Evolutionary conservation across 1,139 yeast species (phyloP).

Genomic region (Candida gigantensis): DNA sequence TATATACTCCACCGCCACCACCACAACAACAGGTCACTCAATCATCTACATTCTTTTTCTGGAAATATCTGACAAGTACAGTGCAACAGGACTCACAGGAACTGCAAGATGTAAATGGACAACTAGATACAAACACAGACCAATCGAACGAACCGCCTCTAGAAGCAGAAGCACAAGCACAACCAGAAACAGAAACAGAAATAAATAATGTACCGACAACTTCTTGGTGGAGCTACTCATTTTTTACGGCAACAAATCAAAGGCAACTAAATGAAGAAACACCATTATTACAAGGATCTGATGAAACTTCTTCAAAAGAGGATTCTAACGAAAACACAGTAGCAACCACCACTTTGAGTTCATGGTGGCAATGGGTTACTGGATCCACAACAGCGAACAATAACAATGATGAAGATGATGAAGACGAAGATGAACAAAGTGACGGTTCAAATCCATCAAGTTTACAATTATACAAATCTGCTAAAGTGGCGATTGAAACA

Average conservation of each 20-base stretch:
- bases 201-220: too few species aligned
- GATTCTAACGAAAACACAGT: not conserved
- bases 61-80: constrained; percentile 4
- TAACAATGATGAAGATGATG: constrained; percentile 20
- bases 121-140: not conserved
- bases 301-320: not conserved
- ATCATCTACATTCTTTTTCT: constrained; percentile 3
- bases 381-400: constrained; percentile 15
- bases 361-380: constrained; percentile 23
- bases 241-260: too few species aligned
- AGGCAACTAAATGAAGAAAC: too few species aligned
- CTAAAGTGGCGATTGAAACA: constrained; percentile 38
- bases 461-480: constrained; percentile 33
- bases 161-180: not conserved
- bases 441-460: constrained; percentile 15
- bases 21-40: constrained; percentile 1
- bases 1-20: not conserved
- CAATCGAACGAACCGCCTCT: not conserved
- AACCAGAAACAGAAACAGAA: too few species aligned
- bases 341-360: not conserved
- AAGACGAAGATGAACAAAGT: too few species aligned
- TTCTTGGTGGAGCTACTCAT: not conserved
- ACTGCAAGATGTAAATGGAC: too few species aligned
- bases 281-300: not conserved
- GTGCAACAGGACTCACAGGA: too few species aligned